A percentile compares a stretch with the other conserved stretches of the same genome.
phyloP scores from a whole-genome alignment of 164 flowering plant genomes.

The Vitis rotundifolia region DNA sequence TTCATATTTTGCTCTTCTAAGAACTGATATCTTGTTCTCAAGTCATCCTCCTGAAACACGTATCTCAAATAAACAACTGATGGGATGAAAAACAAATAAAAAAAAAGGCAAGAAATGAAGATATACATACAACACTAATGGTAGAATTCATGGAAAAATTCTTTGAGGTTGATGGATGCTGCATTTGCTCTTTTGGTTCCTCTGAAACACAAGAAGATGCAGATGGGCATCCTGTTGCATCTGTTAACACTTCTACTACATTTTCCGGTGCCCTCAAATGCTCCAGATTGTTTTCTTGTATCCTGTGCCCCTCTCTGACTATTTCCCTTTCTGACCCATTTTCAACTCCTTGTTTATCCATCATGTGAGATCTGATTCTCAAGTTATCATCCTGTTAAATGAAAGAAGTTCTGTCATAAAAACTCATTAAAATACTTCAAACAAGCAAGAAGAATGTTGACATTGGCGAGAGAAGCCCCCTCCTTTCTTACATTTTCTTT shows the following conservation, averaged over 20 bases:
- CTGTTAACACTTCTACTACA: background rate
- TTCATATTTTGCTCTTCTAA: constrained; percentile 18
- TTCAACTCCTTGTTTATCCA: background rate
- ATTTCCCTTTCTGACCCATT: background rate
- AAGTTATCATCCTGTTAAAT: background rate
- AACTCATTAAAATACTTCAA: background rate
- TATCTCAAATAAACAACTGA: background rate
- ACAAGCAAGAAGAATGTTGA: background rate
- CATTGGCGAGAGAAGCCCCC: background rate
- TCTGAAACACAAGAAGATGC: background rate
- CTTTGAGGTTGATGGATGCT: background rate
- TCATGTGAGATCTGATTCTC: background rate
- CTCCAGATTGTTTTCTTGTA: background rate
- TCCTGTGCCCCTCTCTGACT: background rate
- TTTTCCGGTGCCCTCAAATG: background rate
- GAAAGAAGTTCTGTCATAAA: background rate
- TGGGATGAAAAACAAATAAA: background rate
- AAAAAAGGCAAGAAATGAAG: background rate
- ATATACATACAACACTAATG: background rate
- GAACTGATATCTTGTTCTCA: constrained; percentile 4
- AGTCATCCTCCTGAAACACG: constrained; percentile 12
- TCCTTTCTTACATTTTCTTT: background rate
- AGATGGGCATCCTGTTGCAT: background rate
- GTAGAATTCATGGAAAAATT: background rate
- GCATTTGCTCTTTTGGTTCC: background rate